Evolutionary conservation across 108 stramenopile species (phyloP).

Genomic region (Skeletonema marinoi): DNA sequence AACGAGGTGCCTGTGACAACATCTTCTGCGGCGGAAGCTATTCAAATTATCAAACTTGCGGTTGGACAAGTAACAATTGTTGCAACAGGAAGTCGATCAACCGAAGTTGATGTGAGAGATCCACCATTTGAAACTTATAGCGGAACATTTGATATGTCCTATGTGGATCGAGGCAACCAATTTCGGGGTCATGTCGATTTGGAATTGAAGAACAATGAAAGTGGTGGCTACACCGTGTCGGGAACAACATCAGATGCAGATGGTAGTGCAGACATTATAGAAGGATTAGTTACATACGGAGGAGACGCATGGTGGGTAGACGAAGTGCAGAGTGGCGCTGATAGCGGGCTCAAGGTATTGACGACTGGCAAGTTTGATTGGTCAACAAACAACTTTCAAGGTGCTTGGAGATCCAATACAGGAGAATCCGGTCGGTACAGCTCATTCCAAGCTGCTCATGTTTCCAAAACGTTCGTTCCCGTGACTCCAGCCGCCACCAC

Average conservation of each 20-base stretch:
- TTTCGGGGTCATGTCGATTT: neutral
- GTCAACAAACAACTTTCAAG: conserved; percentile 17
- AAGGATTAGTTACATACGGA: conserved; percentile 16
- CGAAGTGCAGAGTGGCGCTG: conserved; percentile 11
- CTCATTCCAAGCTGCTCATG: conserved; percentile 9
- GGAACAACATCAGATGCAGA: conserved; percentile 24
- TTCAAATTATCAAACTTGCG: neutral
- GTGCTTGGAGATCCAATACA: conserved; percentile 32
- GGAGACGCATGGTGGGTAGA: conserved; percentile 42
- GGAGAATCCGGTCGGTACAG: conserved; percentile 4
- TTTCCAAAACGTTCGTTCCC: conserved; percentile 2
- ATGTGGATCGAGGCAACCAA: conserved; percentile 18
- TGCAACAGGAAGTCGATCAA: too few species aligned
- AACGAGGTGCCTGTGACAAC: neutral
- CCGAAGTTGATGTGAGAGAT: too few species aligned
- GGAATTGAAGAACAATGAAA: conserved; percentile 6
- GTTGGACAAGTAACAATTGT: neutral
- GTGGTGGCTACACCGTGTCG: conserved; percentile 12
- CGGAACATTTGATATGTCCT: conserved; percentile 14
- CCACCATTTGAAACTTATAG: conserved; percentile 2
- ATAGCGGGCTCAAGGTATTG: conserved; percentile 26
- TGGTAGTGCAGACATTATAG: conserved; percentile 14
- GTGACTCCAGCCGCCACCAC: too few species aligned
- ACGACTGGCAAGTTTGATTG: conserved; percentile 29
- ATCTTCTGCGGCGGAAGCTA: neutral